Percentiles rank a stretch among this genome's conserved stretches.
Evolutionary conservation across 495 filamentous ascomycete genomes (phyloP).

Genomic region (Polyplosphaeria fusca): DNA sequence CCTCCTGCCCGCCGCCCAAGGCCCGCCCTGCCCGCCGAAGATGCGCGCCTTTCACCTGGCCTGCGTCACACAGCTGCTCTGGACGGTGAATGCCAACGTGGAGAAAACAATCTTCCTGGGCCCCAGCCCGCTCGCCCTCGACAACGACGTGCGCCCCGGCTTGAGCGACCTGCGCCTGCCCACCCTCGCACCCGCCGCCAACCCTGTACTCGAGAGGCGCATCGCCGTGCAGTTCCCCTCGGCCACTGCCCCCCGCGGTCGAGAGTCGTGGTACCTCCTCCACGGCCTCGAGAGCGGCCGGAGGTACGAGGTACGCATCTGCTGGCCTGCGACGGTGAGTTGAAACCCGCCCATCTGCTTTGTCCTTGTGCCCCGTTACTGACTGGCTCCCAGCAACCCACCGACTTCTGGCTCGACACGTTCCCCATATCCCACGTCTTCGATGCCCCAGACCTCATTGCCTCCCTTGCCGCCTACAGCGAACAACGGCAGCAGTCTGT

Average conservation of each 20-base stretch:
- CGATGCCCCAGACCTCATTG: conserved; percentile 57
- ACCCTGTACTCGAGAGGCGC: conserved; percentile 55
- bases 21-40: conserved; percentile 22
- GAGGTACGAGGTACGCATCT: conserved; percentile 88
- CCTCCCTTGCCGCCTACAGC: conserved; percentile 63
- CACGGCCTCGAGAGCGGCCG: conserved; percentile 66
- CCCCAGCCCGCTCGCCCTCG: conserved; percentile 54
- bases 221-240: conserved; percentile 67
- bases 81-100: conserved; percentile 60
- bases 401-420: conserved; percentile 66
- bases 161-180: conserved; percentile 65
- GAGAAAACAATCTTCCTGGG: conserved; percentile 90
- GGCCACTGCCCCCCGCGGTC: conserved; percentile 51
- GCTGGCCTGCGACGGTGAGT: conserved; percentile 89
- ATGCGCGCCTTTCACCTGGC: conserved; percentile 32
- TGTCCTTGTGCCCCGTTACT: neutral
- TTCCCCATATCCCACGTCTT: conserved; percentile 59
- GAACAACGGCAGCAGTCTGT: conserved; percentile 45
- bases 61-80: conserved; percentile 40
- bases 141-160: conserved; percentile 51
- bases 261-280: conserved; percentile 79
- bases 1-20: neutral
- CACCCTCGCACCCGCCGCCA: conserved; percentile 54
- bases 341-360: neutral
- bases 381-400: conserved; percentile 68